These are phyloP conservation scores for Zhuliangozyma parablackwelliae DNA, from an alignment of 1,139 yeast genomes.

Conservation along the genomic window DNA sequence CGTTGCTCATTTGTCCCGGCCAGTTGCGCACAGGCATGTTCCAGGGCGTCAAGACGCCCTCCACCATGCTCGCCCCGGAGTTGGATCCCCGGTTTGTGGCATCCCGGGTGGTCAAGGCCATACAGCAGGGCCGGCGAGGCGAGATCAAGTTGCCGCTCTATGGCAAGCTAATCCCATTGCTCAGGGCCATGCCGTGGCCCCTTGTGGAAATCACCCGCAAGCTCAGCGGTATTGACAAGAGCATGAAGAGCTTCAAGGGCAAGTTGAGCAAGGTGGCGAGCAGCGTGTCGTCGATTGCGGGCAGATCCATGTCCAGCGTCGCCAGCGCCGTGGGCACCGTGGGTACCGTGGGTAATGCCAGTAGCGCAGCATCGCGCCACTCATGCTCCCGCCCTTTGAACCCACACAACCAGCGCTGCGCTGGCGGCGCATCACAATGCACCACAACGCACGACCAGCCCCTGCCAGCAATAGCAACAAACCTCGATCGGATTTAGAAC, in stretches of 20 bases:
- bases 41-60: conserved; percentile 66
- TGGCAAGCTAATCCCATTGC: conserved; percentile 64
- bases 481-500: too few relatives aligned
- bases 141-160: conserved; percentile 73
- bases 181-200: conserved; percentile 74
- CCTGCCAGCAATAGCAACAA: too few relatives aligned
- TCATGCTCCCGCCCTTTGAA: not conserved
- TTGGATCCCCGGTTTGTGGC: conserved; percentile 69
- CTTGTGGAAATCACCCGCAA: conserved; percentile 50
- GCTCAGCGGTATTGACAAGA: conserved; percentile 59
- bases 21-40: conserved; percentile 76
- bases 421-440: too few relatives aligned
- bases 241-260: conserved; percentile 39
- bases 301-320: not conserved
- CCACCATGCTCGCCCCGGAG: conserved; percentile 73
- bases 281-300: conserved; percentile 16
- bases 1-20: conserved; percentile 81
- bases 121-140: conserved; percentile 60
- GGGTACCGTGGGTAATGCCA: not conserved
- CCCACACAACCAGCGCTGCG: too few relatives aligned
- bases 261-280: conserved; percentile 12
- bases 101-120: conserved; percentile 46
- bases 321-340: too few relatives aligned
- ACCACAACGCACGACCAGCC: too few relatives aligned
- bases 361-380: not conserved